Conservation (phyloP, 164 flowering plant genomes). For the Akebia trifoliata region DNA sequence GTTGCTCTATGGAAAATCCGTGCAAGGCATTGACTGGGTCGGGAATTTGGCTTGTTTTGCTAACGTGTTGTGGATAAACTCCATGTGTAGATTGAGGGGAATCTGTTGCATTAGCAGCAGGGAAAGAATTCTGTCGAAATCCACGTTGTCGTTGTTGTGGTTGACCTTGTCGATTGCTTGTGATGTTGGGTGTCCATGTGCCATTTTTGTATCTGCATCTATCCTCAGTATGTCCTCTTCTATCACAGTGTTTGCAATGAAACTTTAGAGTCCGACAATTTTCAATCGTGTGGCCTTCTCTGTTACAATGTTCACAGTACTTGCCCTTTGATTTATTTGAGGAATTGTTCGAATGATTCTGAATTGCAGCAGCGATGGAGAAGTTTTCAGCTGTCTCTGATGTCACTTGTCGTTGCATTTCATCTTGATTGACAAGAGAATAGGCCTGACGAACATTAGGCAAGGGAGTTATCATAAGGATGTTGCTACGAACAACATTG, state of each 20-base stretch:
- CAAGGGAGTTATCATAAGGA: constrained; percentile 8
- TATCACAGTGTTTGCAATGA: constrained; percentile 9
- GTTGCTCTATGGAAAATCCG: background rate
- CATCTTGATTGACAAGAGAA: constrained; percentile 8
- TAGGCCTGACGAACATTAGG: constrained; percentile 9
- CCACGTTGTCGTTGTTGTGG: too few relatives aligned
- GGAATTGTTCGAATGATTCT: background rate
- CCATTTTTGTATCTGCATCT: background rate
- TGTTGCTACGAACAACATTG: background rate
- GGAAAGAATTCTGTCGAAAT: too few relatives aligned
- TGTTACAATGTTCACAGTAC: constrained; percentile 12
- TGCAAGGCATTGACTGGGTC: background rate
- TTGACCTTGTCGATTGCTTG: background rate
- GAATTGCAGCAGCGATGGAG: constrained; percentile 4
- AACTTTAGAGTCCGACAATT: constrained; percentile 7
- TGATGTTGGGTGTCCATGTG: background rate
- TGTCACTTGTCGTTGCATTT: constrained; percentile 6
- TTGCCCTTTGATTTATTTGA: background rate
- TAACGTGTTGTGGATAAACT: too few relatives aligned
- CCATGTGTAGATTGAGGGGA: background rate
- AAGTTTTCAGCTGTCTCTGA: background rate
- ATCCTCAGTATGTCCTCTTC: too few relatives aligned
- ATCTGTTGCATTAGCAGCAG: background rate
- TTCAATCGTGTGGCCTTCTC: constrained; percentile 9
- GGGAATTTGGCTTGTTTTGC: too few relatives aligned